These are phyloP conservation scores for Astrocystis sublimbata DNA, from an alignment of 495 filamentous ascomycete genomes.

Conservation along the genomic window DNA sequence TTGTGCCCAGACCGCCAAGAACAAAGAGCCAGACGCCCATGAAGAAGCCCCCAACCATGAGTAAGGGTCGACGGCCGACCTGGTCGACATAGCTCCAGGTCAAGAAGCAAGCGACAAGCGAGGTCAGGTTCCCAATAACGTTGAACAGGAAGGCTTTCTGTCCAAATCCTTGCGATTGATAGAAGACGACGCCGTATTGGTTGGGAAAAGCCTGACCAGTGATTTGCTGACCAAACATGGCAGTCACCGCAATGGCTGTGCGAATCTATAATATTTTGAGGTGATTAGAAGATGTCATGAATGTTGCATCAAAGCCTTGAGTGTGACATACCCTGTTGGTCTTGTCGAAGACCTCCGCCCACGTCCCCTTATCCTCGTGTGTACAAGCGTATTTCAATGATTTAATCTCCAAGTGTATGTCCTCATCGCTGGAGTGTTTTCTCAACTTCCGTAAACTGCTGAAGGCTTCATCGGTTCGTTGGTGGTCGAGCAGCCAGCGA, in stretches of 20 bases:
- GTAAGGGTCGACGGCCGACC: constrained; percentile 21
- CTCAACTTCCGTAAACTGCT: constrained; percentile 17
- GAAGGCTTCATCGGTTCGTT: constrained; percentile 21
- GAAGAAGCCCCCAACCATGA: constrained; percentile 23
- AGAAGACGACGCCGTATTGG: constrained; percentile 29
- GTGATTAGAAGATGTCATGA: constrained; percentile 2
- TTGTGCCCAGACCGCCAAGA: constrained; percentile 25
- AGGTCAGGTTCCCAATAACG: constrained; percentile 18
- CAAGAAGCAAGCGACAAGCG: constrained; percentile 15
- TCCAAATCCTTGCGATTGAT: constrained; percentile 25
- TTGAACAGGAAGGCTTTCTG: constrained; percentile 24
- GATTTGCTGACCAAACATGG: constrained; percentile 32
- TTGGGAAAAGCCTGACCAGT: constrained; percentile 28
- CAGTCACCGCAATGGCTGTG: constrained; percentile 24
- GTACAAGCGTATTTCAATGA: constrained; percentile 18
- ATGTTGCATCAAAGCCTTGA: background rate
- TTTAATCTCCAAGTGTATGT: constrained; percentile 24
- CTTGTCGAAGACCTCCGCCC: constrained; percentile 26
- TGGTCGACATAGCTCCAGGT: constrained; percentile 24
- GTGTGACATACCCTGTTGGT: constrained; percentile 17
- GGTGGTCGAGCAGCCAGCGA: constrained; percentile 31
- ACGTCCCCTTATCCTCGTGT: constrained; percentile 25
- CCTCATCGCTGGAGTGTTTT: constrained; percentile 15
- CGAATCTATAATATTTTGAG: constrained; percentile 9
- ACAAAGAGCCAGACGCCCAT: constrained; percentile 28